These are phyloP conservation scores for Arachis monticola DNA, from an alignment of 331 rosid genomes.

Conservation along the genomic window DNA sequence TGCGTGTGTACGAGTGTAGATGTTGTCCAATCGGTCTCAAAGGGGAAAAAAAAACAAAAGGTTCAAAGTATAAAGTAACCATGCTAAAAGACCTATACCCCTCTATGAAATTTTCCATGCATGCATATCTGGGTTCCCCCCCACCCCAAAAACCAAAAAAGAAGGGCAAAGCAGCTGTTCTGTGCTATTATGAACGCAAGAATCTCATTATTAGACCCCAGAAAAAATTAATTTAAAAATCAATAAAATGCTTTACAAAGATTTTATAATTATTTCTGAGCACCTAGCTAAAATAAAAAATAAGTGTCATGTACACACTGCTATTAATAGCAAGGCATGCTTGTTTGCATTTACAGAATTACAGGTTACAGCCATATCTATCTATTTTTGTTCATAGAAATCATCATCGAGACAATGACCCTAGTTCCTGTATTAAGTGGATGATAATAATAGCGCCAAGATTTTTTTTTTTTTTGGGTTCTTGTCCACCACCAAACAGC, in stretches of 20 bases:
- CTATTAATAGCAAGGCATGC: slow-evolving; percentile 23
- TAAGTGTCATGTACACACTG: slow-evolving; percentile 36
- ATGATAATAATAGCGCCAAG: neutral
- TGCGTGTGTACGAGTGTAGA: too few species aligned
- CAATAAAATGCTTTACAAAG: slow-evolving; percentile 45
- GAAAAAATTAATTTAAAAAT: slow-evolving; percentile 35
- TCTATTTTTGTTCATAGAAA: neutral
- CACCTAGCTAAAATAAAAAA: slow-evolving; percentile 28
- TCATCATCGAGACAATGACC: slow-evolving; percentile 3
- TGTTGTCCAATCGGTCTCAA: too few species aligned
- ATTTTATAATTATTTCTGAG: slow-evolving; percentile 43
- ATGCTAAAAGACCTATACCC: too few species aligned
- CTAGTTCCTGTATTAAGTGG: slow-evolving; percentile 31
- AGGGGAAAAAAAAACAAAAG: too few species aligned
- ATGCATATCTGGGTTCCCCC: too few species aligned
- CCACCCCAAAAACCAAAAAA: too few species aligned
- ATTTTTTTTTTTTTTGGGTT: slow-evolving; percentile 18
- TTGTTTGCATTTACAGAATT: slow-evolving; percentile 34
- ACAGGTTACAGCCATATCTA: slow-evolving; percentile 7
- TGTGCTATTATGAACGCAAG: too few species aligned
- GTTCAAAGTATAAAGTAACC: too few species aligned
- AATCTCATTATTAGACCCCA: slow-evolving; percentile 6
- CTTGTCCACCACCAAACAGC: slow-evolving; percentile 39
- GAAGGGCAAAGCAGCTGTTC: too few species aligned
- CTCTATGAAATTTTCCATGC: too few species aligned